Evolutionary conservation across 306 rosid species (phyloP).

Genomic region (Herpetospermum pedunculosum): DNA sequence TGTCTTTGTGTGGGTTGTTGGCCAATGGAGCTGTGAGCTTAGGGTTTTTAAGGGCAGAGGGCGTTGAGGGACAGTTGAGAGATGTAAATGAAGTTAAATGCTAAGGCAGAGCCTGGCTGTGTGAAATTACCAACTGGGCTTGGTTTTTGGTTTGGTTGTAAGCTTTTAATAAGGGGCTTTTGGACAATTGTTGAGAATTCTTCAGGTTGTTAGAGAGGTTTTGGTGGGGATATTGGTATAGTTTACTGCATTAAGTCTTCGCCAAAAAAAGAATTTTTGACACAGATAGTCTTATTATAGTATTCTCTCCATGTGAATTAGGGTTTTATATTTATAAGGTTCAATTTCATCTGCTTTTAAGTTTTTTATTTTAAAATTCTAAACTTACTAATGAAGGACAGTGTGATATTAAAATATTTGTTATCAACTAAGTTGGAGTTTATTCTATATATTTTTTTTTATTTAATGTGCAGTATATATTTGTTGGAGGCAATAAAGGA

Average conservation of each 20-base stretch:
- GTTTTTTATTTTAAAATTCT: neutral
- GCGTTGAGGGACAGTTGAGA: conserved; percentile 29
- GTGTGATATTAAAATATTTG: neutral
- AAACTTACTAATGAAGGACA: neutral
- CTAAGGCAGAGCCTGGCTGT: neutral
- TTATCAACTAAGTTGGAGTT: too few species aligned
- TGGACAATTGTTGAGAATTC: neutral
- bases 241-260: neutral
- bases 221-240: neutral
- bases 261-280: neutral
- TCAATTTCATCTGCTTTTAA: neutral
- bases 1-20: neutral
- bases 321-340: neutral
- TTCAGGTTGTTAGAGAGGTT: neutral
- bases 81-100: conserved; percentile 43
- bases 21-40: neutral
- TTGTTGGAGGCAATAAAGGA: too few species aligned
- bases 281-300: neutral
- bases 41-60: neutral
- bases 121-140: neutral
- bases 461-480: too few species aligned
- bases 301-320: neutral
- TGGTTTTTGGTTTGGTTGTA: neutral
- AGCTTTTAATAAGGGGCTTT: neutral
- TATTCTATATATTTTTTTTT: too few species aligned